A percentile compares a stretch with the other conserved stretches of the same genome.
Evolutionary conservation across 495 filamentous ascomycete species (phyloP).

Genomic region (Annulohypoxylon maeteangense): DNA sequence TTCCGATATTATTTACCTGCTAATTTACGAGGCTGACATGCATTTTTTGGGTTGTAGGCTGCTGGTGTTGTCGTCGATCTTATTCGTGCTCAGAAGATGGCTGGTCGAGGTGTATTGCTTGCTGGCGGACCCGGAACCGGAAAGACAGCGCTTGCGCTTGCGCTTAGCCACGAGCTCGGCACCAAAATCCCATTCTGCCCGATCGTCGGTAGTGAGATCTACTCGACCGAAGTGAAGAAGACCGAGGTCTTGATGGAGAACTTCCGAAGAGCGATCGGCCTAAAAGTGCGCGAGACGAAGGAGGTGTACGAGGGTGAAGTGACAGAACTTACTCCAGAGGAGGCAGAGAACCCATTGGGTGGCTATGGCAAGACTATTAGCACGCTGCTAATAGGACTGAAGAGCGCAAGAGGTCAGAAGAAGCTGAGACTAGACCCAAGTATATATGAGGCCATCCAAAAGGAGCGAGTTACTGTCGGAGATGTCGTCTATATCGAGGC

Average conservation of each 20-base stretch:
- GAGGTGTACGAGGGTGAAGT: constrained; percentile 98
- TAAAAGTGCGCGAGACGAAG: constrained; percentile 96
- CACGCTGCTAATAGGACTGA: constrained; percentile 86
- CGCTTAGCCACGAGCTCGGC: constrained; percentile 93
- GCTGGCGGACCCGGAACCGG: constrained; percentile 93
- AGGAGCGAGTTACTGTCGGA: constrained; percentile 93
- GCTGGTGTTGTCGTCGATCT: constrained; percentile 95
- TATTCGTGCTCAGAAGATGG: constrained; percentile 95
- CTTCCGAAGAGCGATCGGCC: constrained; percentile 93
- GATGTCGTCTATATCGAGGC: constrained; percentile 99
- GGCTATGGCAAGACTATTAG: constrained; percentile 95
- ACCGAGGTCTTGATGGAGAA: constrained; percentile 99
- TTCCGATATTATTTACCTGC: background rate
- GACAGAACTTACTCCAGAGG: constrained; percentile 94
- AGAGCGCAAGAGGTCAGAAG: constrained; percentile 93
- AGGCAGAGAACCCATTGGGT: constrained; percentile 96
- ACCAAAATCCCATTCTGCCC: constrained; percentile 98
- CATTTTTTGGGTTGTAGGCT: constrained; percentile 60
- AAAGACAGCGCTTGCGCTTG: constrained; percentile 95
- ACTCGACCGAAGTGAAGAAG: constrained; percentile 98
- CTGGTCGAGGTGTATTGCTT: constrained; percentile 89
- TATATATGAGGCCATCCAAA: constrained; percentile 99
- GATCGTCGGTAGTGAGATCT: constrained; percentile 96
- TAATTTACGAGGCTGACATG: constrained; percentile 26
- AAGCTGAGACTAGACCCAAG: constrained; percentile 95